Evolutionary conservation across 768 basidiomycete genomes (phyloP).

Genomic region (Russula dissimulans): DNA sequence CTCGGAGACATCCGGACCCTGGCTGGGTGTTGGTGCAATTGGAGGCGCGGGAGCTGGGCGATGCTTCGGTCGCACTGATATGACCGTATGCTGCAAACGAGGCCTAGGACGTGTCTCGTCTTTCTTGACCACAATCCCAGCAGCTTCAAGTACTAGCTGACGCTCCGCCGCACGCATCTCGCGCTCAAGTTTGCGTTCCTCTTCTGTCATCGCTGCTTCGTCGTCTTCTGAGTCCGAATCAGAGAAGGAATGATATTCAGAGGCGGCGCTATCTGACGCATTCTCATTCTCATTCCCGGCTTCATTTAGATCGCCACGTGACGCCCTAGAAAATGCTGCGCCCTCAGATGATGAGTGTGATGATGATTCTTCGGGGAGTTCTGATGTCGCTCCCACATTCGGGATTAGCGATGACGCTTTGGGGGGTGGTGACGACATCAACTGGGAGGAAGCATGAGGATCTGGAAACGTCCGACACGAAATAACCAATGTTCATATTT

Average conservation of each 20-base stretch:
- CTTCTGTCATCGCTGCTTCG: constrained; percentile 29
- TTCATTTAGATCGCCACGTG: constrained; percentile 21
- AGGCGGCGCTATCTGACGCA: constrained; percentile 20
- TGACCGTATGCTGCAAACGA: constrained; percentile 11
- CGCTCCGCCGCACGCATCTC: constrained; percentile 65
- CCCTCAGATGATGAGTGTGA: neutral
- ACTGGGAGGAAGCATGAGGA: neutral
- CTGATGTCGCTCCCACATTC: neutral
- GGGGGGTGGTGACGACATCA: neutral
- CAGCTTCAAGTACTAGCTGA: constrained; percentile 76
- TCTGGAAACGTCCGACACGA: neutral
- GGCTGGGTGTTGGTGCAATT: constrained; percentile 22
- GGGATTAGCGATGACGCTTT: neutral
- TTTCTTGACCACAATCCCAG: constrained; percentile 70
- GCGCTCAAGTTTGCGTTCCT: constrained; percentile 42
- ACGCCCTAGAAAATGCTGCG: neutral
- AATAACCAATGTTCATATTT: constrained; percentile 20
- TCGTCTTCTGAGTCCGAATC: constrained; percentile 26
- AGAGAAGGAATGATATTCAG: constrained; percentile 12
- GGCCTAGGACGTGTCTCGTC: constrained; percentile 43
- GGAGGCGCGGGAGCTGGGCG: constrained; percentile 48
- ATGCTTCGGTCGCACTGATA: constrained; percentile 29
- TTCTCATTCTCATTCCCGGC: constrained; percentile 17
- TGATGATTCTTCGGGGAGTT: neutral
- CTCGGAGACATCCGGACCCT: constrained; percentile 15